Conservation (phyloP, 2,329 filamentous ascomycete genomes). For the Diaporthe capsici region DNA sequence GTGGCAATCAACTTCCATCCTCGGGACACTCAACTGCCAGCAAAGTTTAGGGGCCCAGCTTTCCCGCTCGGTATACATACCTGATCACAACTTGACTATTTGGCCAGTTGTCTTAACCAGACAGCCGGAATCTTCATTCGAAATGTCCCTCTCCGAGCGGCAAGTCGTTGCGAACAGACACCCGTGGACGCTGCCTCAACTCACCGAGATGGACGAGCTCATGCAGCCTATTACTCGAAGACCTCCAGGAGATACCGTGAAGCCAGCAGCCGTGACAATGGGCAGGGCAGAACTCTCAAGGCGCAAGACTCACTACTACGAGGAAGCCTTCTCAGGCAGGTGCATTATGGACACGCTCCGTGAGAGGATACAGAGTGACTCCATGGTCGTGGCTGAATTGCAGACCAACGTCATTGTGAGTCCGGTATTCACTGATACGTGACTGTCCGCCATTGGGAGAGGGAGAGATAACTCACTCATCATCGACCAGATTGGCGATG, state of each 20-base stretch:
- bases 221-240: slow-evolving; percentile 57
- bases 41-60: neutral
- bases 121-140: neutral
- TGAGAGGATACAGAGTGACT: slow-evolving; percentile 66
- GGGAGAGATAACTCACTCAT: neutral
- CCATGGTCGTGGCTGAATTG: slow-evolving; percentile 74
- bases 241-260: slow-evolving; percentile 55
- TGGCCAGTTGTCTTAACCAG: neutral
- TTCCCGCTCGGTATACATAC: neutral
- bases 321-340: slow-evolving; percentile 56
- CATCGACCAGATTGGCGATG: slow-evolving; percentile 78
- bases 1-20: neutral
- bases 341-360: slow-evolving; percentile 53
- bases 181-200: slow-evolving; percentile 47
- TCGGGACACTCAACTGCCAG: neutral
- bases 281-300: slow-evolving; percentile 51
- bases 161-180: slow-evolving; percentile 46
- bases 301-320: slow-evolving; percentile 61
- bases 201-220: slow-evolving; percentile 54
- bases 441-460: neutral
- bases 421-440: slow-evolving; percentile 30
- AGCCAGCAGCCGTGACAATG: slow-evolving; percentile 49
- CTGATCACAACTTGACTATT: neutral
- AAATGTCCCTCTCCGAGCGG: slow-evolving; percentile 51
- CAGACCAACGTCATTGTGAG: slow-evolving; percentile 75